Evolutionary conservation across 208 protist genomes (phyloP).

Genomic region (Leishmania martiniquensis): DNA sequence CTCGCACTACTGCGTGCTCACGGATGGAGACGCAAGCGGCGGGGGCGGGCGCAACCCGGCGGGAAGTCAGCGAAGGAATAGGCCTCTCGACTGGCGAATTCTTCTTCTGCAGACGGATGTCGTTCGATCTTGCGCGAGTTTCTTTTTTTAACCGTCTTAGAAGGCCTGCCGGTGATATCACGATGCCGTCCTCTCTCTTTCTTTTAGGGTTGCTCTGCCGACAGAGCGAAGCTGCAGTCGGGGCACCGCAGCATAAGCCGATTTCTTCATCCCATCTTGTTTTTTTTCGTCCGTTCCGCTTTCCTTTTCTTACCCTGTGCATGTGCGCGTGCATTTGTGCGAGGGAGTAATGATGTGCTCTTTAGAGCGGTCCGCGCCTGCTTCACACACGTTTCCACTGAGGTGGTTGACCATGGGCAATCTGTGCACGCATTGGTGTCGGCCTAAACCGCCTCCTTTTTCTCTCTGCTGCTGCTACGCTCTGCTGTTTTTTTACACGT

Average conservation of each 20-base stretch:
- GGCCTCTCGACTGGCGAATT: background rate
- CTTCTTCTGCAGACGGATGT: no score
- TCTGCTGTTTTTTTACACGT: background rate
- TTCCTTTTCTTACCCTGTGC: background rate
- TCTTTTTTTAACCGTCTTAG: no score
- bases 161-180: no score
- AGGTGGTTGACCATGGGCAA: background rate
- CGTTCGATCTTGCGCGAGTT: no score
- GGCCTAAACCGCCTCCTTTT: background rate
- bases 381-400: background rate
- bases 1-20: background rate
- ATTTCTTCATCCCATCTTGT: background rate
- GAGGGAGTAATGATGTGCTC: background rate
- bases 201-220: background rate
- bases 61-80: background rate
- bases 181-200: no score
- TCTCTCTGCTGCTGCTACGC: background rate
- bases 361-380: background rate
- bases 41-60: background rate
- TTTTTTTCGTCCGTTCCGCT: background rate
- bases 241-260: background rate
- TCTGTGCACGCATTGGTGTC: background rate
- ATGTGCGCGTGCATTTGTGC: background rate
- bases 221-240: no score
- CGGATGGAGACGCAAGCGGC: background rate